Evolutionary conservation across 306 rosid genomes (phyloP), one percentile per base, ranked within the genome.

Genomic region (Pachyrhizus erosus): DNA sequence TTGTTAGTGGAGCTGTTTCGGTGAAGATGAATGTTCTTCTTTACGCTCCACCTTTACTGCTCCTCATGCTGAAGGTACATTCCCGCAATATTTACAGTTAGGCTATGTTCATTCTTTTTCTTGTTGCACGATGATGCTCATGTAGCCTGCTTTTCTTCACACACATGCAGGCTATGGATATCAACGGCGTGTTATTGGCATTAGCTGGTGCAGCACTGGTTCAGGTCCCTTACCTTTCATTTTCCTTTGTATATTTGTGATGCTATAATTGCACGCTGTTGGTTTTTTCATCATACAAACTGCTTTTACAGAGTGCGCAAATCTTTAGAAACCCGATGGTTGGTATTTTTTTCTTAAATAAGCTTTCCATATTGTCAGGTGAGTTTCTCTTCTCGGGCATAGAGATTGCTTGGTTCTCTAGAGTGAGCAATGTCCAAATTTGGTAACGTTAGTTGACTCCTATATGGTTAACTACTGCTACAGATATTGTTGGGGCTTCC

Each of bases 21-120:
- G 80, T 96, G 60, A 96, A 96, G 96, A 96, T 96, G 99, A 96
- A 96, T 82, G 96, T 92, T 68, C 97, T 96, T 72, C 97, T 96
- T 39, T 96, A 91, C 82, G 99, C 94, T 73, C 98, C 99, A 29
- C 91, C 96, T 34, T 84, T 96, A 43, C 85, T 96, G 78, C 91
- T 93, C 18, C 96, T 96, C 55, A 93, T 96, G 98, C 82, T 96
- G 45, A 93, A 92, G 98, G 99, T 96, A 85, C 5, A 3, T 66
- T 48, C 9, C 21, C 31, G 70, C 70, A 15, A 15, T 48, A 37
- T 29, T 49, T 78, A 60, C 52, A 43, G 83, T 79, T 58, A 69
- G 49, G 43, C 27, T 39, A 10, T 39, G 67, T 23, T 70, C 0
- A 34, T 64, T 76, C 61, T 18, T 17, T 60, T 14, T 78, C 58